Base-by-base conservation (phyloP, 306 rosid genomes). In the Begonia peltatifolia region DNA sequence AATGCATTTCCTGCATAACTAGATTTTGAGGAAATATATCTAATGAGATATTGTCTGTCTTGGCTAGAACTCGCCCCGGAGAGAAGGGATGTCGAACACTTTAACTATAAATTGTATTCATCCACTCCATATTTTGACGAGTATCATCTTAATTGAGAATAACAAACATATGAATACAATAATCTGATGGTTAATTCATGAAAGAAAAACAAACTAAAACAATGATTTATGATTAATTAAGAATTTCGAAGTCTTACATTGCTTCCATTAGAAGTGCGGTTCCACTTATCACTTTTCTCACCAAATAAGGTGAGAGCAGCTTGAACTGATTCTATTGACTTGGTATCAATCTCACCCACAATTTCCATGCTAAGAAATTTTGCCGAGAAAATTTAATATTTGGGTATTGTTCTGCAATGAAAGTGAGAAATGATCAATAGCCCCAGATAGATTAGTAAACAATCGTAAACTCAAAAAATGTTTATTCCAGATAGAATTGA, bases 301-400 rank as follows among this genome's bases (percentile, higher is more conserved):
- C 72, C 95, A 58, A 82, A 82, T 65, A 88, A 60, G 20, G 70
- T 75, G 54, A 82, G 67, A 5, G 89, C 79, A 50, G 65, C 60
- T 72, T 56, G 79, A 36, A 89, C 97, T 1, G 95, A 58, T 68
- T 89, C 89, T 65, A 81, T 84, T 13, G 93, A 74, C 59, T 78
- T 82, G 52, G 84, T 81, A 74, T 88, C 95, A 57, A 82, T 68
- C 74, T 77, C 93, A 42, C 79, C 87, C 87, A 75, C 75, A 43
- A 16, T 72, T 72, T 58, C 63, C 74, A 57, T 60, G 10, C 22
- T 47, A 18, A 60, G 42, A 38, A 50, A 49, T 60, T 42, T 44
- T 12, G 50, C 57, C 53, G 14, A 60, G 53, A 50, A 60, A 50
- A 18, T 10, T 36, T 17, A 14, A 47, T 10, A 23, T 12, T 0